Evolutionary conservation across 2,329 filamentous ascomycete genomes (phyloP), one percentile per base, ranked within the genome.

Genomic region (Calonectria leucothoes): DNA sequence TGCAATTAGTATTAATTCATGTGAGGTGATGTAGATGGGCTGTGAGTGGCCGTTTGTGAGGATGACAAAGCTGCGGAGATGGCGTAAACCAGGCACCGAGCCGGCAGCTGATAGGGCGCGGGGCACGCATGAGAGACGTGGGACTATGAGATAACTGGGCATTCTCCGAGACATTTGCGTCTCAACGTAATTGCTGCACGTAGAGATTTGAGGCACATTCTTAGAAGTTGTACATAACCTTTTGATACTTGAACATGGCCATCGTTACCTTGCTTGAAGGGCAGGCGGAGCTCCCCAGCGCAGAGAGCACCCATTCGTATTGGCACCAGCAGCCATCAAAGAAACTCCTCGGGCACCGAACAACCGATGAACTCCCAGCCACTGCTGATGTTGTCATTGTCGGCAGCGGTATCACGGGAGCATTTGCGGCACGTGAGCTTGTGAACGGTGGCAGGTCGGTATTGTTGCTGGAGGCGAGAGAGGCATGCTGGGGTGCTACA

Each of bases 401-500:
- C 6, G 94, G 94, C 48, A 94, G 91, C 79, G 94, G 94, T 29
- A 94, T 96, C 78, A 94, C 93, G 2, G 94, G 94, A n/a, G 86
- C 92, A 1, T 94, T 93, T 83, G 93, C 92, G 0, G 93, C 93
- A 4, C 88, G 91, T 75, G 91, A 91, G 80, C 86, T 95, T 66
- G 89, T 85, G 80, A 87, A 85, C 70, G 85, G 83, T 48, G 86
- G 87, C 6, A 85, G 88, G 72, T 87, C 84, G n/a, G 89, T 95
- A 10, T 87, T 96, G 7, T 89, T 96, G 86, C 87, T 96, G 6
- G 94, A 96, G 84, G 94, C 94, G 17, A 88, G 94, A 78, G 94
- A 96, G 85, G 93, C 92, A 5, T 96, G 94, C 81, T 95, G 91
- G 90, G 94, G 94, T 23, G 94, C 94, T n/a, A 96, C 94, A 1